Evolutionary conservation across 306 rosid genomes (phyloP), one percentile per base, ranked within the genome.

Genomic region (Gynostemma pentaphyllum): DNA sequence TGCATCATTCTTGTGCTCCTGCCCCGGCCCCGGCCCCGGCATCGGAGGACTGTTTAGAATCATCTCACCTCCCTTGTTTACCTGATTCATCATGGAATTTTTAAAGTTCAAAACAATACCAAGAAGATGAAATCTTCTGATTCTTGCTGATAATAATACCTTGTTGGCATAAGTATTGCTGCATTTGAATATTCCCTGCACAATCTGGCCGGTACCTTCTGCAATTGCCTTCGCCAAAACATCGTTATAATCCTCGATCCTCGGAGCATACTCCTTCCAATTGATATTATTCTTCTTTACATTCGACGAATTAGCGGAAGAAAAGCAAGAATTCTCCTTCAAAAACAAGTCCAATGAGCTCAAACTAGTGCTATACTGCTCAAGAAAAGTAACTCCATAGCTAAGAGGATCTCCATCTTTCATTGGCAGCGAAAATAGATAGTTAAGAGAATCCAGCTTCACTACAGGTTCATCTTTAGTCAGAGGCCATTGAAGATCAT

Each of bases 381-480:
- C 83, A 2, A 83, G 47, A 65, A 91, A 91, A 9, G 85, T 80
- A 5, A 92, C 81, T 4, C 99, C 96, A 6, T 88, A 92, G 79
- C 94, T 92, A n/a, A 92, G 87, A 61, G 94, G 84, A 68, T 92
- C 95, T 4, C 94, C 99, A 30, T 84, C 90, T 28, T 72, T 76
- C 75, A 88, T 83, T 9, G 85, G 90, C 83, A 92, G 45, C 0
- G 99, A 72, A 65, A 92, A 92, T 19, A 92, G 74, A 55, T 92
- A 92, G 70, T 77, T 76, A 11, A 88, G 74, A 44, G 87, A 67
- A 66, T 79, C 87, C 0, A 92, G 72, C 83, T 82, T 88, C 76
- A 92, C 90, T 0, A 92, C 99, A 2, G 95, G 99, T 85, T 88
- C 96, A 66, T 92, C 99, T 70, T 88, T 88, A 14, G 99, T 88